Evolutionary conservation across 768 basidiomycete genomes (phyloP), one percentile per base, ranked within the genome.

Genomic region (Inosperma sp.): DNA sequence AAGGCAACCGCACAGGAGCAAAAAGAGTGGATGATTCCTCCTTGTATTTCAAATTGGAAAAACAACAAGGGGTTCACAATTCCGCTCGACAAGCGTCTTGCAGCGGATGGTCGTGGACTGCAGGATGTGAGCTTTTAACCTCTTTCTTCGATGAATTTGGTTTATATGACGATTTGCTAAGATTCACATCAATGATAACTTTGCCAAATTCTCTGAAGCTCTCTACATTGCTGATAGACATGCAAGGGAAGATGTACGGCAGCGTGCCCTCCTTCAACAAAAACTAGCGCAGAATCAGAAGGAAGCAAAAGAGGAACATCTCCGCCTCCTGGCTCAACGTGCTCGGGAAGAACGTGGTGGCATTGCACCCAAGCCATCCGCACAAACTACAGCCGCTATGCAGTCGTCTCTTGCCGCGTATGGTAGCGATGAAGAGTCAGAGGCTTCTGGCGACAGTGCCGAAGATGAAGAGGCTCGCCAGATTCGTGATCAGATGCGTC

Each of bases 11-110:
- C 90, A 7, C 89, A 92, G 49, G 96, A 99, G 65, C 95, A 97
- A 72, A 99, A 98, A 72, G 96, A 98, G 62, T 98, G 96, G 96
- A 96, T 97, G 93, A 97, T 99, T 51, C 96, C 96, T 14, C 96
- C 96, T 14, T 98, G 95, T 67, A 97, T 99, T 53, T 95, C 92
- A 22, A 99, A 99, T 71, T 99, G 96, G 96, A 99, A 99, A 75
- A 99, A 99, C 76, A 97, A 98, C 83, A 99, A 98, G 72, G 96
- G 96, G 79, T 99, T 94, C 67, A 98, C 96, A 2, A 97, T 98
- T 62, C 95, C 96, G 30, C 78, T 98, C 27, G 96, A 98, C 65
- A 98, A 99, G 72, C 89, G 95, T 56, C 74, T 99, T 47, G 96
- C 96, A 31, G 95, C 96, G 3, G 96, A 98, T 67, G 95, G 95